Conservation (phyloP, 2,329 filamentous ascomycete species). For the Penicillium digitatum region DNA sequence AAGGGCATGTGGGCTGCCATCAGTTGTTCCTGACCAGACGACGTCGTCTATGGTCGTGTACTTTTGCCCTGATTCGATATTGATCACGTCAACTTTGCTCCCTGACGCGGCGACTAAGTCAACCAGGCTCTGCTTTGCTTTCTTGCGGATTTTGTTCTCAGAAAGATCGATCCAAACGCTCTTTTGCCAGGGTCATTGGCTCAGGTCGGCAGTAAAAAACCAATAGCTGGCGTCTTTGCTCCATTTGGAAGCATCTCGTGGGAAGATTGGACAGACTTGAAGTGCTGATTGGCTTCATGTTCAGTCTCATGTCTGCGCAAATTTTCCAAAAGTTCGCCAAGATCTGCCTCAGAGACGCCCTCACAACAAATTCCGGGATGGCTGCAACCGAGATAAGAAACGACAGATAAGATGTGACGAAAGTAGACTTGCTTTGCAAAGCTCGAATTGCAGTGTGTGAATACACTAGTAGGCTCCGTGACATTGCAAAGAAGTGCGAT, state of each 20-base stretch:
- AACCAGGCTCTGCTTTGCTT: background rate
- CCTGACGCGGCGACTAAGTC: background rate
- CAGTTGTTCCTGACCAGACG: background rate
- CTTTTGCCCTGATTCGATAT: background rate
- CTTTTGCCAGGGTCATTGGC: background rate
- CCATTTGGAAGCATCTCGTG: background rate
- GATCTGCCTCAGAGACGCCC: too few species aligned
- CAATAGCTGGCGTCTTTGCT: conserved; percentile 23
- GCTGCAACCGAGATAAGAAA: too few species aligned
- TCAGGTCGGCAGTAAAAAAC: background rate
- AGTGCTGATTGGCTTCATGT: conserved; percentile 8
- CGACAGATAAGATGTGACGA: too few species aligned
- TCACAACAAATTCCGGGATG: too few species aligned
- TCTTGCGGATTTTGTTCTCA: background rate
- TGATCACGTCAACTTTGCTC: background rate
- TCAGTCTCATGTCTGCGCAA: too few species aligned
- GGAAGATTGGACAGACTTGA: conserved; percentile 28
- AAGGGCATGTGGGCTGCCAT: background rate
- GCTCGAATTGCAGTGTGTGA: too few species aligned
- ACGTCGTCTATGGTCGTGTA: background rate
- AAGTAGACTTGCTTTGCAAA: too few species aligned
- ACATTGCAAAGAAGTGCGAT: conserved; percentile 37
- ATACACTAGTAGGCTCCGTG: conserved; percentile 24
- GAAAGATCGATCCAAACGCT: background rate
- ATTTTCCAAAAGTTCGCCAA: too few species aligned